These are phyloP conservation scores for Carex pumila DNA, from an alignment of 176 grass and related monocot genomes.

Conservation along the genomic window DNA sequence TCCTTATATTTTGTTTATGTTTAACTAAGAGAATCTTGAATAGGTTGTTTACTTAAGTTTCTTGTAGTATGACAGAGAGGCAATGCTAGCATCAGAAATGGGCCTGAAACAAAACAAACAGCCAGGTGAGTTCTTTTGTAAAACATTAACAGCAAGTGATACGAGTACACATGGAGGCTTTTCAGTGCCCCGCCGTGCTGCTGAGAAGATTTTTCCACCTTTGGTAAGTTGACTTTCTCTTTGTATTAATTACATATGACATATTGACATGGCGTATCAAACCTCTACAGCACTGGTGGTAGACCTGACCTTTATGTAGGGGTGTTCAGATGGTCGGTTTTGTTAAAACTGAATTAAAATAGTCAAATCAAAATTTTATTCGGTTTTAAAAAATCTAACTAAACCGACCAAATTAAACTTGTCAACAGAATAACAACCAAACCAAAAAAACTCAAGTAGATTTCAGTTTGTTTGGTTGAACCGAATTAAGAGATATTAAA, in stretches of 20 bases:
- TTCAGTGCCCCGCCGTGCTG: constrained; percentile 89
- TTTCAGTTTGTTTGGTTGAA: too few species aligned
- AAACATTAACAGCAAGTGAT: constrained; percentile 88
- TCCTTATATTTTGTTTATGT: background rate
- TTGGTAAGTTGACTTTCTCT: constrained; percentile 50
- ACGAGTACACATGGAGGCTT: constrained; percentile 97
- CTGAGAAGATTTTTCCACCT: constrained; percentile 99
- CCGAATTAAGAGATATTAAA: too few species aligned
- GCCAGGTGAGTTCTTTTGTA: constrained; percentile 90
- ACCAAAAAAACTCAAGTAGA: too few species aligned
- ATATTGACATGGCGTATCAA: background rate
- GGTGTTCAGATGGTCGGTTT: too few species aligned
- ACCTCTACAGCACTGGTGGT: constrained; percentile 13
- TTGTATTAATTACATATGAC: constrained; percentile 4
- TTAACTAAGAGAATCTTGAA: constrained; percentile 6
- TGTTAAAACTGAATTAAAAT: too few species aligned
- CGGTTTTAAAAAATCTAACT: too few species aligned
- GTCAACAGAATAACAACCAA: too few species aligned
- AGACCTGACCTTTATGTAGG: background rate
- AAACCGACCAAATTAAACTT: too few species aligned
- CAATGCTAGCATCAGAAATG: constrained; percentile 85
- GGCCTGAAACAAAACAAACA: constrained; percentile 98
- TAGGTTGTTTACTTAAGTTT: constrained; percentile 18
- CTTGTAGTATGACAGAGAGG: constrained; percentile 85
- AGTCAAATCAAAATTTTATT: too few species aligned